Percentiles rank a stretch among this genome's conserved stretches.
Evolutionary conservation across 305 asterid genomes (phyloP).

Genomic region (Lippia alba): DNA sequence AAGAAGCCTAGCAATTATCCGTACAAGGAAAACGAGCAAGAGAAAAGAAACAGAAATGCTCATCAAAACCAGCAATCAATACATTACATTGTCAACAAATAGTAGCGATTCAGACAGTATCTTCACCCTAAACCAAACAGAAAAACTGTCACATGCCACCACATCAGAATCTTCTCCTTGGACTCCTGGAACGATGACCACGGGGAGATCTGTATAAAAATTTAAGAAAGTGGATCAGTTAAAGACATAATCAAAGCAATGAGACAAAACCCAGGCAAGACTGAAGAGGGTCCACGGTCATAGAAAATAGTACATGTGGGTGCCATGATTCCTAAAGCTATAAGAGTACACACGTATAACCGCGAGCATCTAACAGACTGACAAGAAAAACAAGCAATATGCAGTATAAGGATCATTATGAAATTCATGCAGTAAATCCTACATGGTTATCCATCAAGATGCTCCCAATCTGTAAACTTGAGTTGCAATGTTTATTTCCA

Average conservation of each 20-base stretch:
- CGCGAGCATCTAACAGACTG: neutral
- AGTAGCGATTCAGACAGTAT: conserved; percentile 32
- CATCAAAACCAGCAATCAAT: conserved; percentile 23
- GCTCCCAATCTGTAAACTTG: neutral
- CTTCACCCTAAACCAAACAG: conserved; percentile 40
- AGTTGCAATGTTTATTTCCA: too few species aligned
- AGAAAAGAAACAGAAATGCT: conserved; percentile 7
- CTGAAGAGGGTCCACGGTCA: neutral
- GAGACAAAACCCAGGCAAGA: conserved; percentile 1
- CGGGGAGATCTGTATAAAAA: conserved; percentile 76
- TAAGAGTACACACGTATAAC: neutral
- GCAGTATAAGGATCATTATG: neutral
- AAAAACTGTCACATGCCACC: conserved; percentile 18
- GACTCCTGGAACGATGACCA: conserved; percentile 91
- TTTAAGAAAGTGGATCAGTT: neutral
- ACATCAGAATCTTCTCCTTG: conserved; percentile 77
- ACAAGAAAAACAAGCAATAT: neutral
- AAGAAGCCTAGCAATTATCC: conserved; percentile 24
- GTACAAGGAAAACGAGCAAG: conserved; percentile 10
- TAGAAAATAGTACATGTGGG: neutral
- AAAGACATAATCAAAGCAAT: neutral
- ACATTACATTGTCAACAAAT: conserved; percentile 31
- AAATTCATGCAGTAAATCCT: conserved; percentile 3
- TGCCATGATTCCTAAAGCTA: conserved; percentile 4
- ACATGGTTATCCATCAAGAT: neutral